Conservation (phyloP, 1,284 basidiomycete species). For the Boletus semigastroideus region DNA sequence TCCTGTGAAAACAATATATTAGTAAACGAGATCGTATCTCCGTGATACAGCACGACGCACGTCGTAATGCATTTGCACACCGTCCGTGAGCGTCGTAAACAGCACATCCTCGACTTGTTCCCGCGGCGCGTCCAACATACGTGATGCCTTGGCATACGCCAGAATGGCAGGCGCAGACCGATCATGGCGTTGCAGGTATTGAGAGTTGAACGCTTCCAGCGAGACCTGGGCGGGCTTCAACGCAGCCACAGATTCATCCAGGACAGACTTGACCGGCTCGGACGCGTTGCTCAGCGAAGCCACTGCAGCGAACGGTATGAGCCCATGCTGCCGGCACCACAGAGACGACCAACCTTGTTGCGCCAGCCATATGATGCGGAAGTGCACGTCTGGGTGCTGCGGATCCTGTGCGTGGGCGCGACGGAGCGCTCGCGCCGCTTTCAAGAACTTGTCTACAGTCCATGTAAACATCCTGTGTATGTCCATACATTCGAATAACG, state of each 20-base stretch:
- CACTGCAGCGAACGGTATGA: constrained; percentile 31
- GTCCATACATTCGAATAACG: constrained; percentile 30
- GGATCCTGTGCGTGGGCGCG: constrained; percentile 57
- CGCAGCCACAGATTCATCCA: constrained; percentile 46
- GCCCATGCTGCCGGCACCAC: not conserved
- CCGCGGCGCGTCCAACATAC: constrained; percentile 44
- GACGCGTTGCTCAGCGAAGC: constrained; percentile 43
- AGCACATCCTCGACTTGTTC: constrained; percentile 62
- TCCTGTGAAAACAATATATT: constrained; percentile 36
- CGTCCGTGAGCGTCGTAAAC: constrained; percentile 50
- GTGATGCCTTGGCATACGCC: constrained; percentile 56
- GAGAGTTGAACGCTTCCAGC: constrained; percentile 67
- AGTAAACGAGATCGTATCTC: not conserved
- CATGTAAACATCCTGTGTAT: not conserved
- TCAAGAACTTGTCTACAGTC: constrained; percentile 71
- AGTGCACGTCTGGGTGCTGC: constrained; percentile 67
- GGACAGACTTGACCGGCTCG: constrained; percentile 41
- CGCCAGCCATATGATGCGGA: constrained; percentile 68
- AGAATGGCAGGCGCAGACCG: constrained; percentile 54
- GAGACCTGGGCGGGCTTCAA: constrained; percentile 60
- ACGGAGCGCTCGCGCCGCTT: constrained; percentile 73
- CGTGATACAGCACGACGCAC: constrained; percentile 39
- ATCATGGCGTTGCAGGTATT: constrained; percentile 68
- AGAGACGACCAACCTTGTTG: constrained; percentile 44
- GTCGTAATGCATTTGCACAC: constrained; percentile 47